Evolutionary conservation across 1,284 basidiomycete genomes (phyloP).

Genomic region (Polyporus tsugae): DNA sequence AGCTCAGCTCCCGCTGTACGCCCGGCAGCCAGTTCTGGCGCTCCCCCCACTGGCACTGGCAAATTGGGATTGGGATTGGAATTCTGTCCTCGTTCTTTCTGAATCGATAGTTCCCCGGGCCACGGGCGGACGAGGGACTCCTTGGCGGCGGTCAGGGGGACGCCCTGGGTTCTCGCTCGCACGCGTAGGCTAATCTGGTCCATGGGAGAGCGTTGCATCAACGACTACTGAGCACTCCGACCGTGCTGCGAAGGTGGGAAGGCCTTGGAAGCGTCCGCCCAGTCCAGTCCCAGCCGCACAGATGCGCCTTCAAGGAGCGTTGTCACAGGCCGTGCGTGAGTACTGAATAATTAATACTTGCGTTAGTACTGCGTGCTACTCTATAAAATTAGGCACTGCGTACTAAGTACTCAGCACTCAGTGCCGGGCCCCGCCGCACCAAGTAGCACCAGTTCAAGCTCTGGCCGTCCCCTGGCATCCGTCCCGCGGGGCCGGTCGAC

Average conservation of each 20-base stretch:
- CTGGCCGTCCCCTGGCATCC: neutral
- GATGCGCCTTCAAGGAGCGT: neutral
- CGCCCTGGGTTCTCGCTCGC: neutral
- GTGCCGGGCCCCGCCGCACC: neutral
- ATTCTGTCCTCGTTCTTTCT: neutral
- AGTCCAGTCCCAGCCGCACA: neutral
- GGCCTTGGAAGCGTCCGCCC: neutral
- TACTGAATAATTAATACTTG: neutral
- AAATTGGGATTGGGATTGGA: neutral
- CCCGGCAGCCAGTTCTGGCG: neutral
- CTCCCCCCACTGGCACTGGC: neutral
- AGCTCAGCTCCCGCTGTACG: conserved; percentile 3
- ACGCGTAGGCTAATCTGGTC: conserved; percentile 26
- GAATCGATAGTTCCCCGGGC: neutral
- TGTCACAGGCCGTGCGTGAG: neutral
- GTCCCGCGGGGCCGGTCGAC: conserved; percentile 13
- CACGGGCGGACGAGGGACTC: neutral
- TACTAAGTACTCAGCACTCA: neutral
- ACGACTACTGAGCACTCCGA: neutral
- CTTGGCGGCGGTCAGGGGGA: neutral
- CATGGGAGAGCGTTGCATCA: conserved; percentile 6
- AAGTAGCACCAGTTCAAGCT: no score
- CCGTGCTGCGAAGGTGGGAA: conserved; percentile 1
- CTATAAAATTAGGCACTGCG: neutral
- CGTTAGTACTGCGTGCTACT: neutral